Evolutionary conservation across 139 green algal genomes (phyloP).

Genomic region (Micractinium conductrix): DNA sequence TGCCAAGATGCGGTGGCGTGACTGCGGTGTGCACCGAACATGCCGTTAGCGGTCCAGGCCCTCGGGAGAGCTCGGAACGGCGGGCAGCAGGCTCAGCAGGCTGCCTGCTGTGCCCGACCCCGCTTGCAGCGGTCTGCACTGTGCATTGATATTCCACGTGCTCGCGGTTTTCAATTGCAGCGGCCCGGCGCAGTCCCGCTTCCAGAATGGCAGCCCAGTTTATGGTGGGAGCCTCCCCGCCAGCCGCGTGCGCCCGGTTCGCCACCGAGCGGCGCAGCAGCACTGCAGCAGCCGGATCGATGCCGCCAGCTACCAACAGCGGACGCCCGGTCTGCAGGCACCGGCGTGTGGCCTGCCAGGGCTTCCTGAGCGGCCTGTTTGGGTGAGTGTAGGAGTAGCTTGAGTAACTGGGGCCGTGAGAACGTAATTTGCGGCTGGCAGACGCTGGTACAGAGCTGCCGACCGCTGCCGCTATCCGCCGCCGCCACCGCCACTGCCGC

Average conservation of each 20-base stretch:
- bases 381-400: no score
- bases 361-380: constrained; percentile 31
- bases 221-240: not conserved
- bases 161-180: not conserved
- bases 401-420: no score
- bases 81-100: not conserved
- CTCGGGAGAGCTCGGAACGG: no score
- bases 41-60: no score
- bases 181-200: not conserved
- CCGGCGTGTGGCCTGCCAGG: not conserved
- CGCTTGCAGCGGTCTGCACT: not conserved
- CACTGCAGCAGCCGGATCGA: no score
- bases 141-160: not conserved
- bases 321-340: no score
- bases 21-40: no score
- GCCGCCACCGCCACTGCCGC: not conserved
- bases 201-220: not conserved
- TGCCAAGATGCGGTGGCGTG: no score
- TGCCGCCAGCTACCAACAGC: no score
- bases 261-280: no score
- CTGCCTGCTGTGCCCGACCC: no score
- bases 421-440: not conserved
- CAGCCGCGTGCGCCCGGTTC: not conserved
- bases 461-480: not conserved
- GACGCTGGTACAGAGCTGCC: not conserved